Percentiles rank a stretch among this genome's conserved stretches.
These are phyloP conservation scores for Ottelia alismoides DNA, from an alignment of 106 monocot species.

Conservation along the genomic window DNA sequence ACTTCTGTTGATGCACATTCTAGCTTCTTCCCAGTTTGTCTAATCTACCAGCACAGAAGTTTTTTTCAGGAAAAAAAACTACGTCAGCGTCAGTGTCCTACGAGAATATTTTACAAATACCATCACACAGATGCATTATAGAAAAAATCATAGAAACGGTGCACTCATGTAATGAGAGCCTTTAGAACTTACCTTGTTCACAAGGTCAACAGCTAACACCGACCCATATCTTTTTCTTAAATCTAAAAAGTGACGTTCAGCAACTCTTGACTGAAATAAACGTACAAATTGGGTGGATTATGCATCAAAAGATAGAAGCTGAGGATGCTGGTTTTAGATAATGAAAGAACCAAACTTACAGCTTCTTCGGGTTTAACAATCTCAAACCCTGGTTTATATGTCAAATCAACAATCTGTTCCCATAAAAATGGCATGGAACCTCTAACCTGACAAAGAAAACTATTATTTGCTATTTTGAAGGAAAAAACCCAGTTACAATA, in stretches of 20 bases:
- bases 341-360: slow-evolving; percentile 19
- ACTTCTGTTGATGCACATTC: too few species aligned
- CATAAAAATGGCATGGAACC: slow-evolving; percentile 96
- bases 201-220: slow-evolving; percentile 79
- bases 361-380: slow-evolving; percentile 81
- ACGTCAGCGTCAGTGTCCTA: too few species aligned
- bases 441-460: slow-evolving; percentile 54
- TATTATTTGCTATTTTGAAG: too few species aligned
- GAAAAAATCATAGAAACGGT: too few species aligned
- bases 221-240: slow-evolving; percentile 77
- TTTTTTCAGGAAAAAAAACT: too few species aligned
- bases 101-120: too few species aligned
- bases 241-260: slow-evolving; percentile 84
- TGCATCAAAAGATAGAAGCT: background rate
- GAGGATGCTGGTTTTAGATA: background rate
- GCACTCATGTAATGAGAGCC: too few species aligned
- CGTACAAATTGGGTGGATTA: background rate
- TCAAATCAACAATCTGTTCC: slow-evolving; percentile 98
- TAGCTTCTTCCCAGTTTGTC: too few species aligned
- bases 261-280: slow-evolving; percentile 51
- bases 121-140: too few species aligned
- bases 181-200: slow-evolving; percentile 57
- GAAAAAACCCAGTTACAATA: too few species aligned
- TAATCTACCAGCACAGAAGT: too few species aligned
- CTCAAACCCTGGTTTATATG: slow-evolving; percentile 84